Base-by-base conservation (phyloP, 2,329 filamentous ascomycete species). In the Cercospora brassicicola region DNA sequence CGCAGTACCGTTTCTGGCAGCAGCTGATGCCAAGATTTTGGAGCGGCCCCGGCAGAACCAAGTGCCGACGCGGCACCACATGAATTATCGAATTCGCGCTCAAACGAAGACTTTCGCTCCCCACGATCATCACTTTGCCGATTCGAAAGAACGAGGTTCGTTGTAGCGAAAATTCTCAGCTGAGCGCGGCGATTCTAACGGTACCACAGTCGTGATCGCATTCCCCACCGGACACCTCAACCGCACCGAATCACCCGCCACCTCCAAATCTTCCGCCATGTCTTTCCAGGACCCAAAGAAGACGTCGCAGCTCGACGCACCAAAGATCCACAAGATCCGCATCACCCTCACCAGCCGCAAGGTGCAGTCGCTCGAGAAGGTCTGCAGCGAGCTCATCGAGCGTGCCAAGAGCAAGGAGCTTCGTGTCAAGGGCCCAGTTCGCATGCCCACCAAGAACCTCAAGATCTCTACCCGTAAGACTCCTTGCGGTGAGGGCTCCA, bases 401-500 rank as follows among this genome's bases (percentile, higher is more conserved):
- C 94, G 95, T 81, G 93, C 95, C 81, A 96, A 96, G 88, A 90
- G 87, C 87, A 99, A 99, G 94, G 93, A 96, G 82, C 92, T 99
- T 80, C 91, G 91, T 82, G 93, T 96, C 87, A 98, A 98, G 91
- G 94, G 95, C 81, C 93, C 94, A 82, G 94, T 98, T 84, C 93
- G 94, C 81, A 91, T 97, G 79, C 93, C 95, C 79, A 97, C 94
- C 87, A 97, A 97, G 91, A 92, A 89, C 83, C 89, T 98, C 80
- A 93, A 95, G 88, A 89, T 97, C 88, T 93, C 92, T 82, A 97
- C 95, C 88, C 91, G 95, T 81, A 99, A 99, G 91, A 98, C 95
- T 75, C 95, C 95, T 83, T 95, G 92, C 86, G 95, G 95, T 91
- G 95, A 99, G 90, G 95, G 95, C 86, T 96, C 91, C 85, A 99